Evolutionary conservation across 805 yeast genomes (phyloP), one percentile per base, ranked within the genome.

Genomic region (Spathaspora passalidarum): DNA sequence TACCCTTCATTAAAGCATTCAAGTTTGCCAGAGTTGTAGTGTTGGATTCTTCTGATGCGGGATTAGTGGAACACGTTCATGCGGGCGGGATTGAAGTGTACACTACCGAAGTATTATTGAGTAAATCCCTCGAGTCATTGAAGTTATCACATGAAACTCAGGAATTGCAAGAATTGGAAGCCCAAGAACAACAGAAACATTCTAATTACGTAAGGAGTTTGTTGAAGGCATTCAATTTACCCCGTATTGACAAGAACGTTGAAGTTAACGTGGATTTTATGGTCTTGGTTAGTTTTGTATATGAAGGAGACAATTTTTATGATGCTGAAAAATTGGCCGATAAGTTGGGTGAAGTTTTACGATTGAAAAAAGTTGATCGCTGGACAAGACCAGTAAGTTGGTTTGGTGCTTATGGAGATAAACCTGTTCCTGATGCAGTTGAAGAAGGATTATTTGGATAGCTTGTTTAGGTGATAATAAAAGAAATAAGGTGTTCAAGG

Each of bases 261-360:
- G 25, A 21, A 14, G 45, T 40, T 22, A 26, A 35, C 16, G 43
- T 39, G 10, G 43, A 40, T 38, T 34, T 39, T 7, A 22, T 4
- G n/a, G 47, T 39, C 1, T 43, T 48, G 14, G 43, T 48, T 13
- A 39, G 45, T 37, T 48, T 20, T 59, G 95, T 85, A 1, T 89
- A 88, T 62, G 97, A 91, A 61, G 97, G 98, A 26, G 97, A 91
- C 62, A 92, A 92, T 61, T 77, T 83, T 22, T 58, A 63, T 17
- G 96, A 90, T 61, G 94, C 95, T 6, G 69, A 69, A 37, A 50
- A 59, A 8, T 62, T 85, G 49, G 81, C 86, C 2, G 50, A 51
- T 10, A 61, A 63, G 25, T 60, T 73, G 2, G 52, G 60, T 5
- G 53, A 63, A 4, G 49, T 68, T 16, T 43, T 62, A 19, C 43